Conservation (phyloP, 139 green algal genomes). For the Bryopsis sp. region DNA sequence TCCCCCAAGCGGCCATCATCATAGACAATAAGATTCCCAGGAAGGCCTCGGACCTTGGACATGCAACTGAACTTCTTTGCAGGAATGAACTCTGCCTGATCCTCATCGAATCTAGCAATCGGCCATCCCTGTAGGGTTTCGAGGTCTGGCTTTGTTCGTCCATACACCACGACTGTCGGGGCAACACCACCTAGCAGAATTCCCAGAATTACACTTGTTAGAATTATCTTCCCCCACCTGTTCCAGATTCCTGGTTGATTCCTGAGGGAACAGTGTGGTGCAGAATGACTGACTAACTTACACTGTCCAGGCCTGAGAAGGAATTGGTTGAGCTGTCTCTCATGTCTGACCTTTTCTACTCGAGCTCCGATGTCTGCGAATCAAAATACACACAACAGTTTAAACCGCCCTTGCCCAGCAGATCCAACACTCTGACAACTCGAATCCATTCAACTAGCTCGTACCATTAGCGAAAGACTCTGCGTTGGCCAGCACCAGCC, state of each 20-base stretch:
- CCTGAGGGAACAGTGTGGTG: not conserved
- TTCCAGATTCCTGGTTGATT: no score
- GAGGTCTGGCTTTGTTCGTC: not conserved
- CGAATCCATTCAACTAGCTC: no score
- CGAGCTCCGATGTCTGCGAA: no score
- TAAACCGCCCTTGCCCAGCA: no score
- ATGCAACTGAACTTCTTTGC: not conserved
- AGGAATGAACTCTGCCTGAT: not conserved
- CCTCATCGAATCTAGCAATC: constrained; percentile 1
- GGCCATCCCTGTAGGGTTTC: not conserved
- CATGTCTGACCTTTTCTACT: not conserved
- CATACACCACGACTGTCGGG: constrained; percentile 1
- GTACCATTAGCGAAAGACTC: no score
- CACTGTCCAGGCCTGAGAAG: not conserved
- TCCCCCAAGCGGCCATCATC: not conserved
- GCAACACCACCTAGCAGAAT: constrained; percentile 3
- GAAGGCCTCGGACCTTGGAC: not conserved
- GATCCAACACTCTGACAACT: no score
- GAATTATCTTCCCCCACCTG: no score
- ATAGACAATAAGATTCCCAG: constrained; percentile 2
- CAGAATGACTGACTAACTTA: not conserved
- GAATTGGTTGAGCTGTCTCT: not conserved
- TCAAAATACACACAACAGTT: no score
- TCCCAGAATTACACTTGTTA: no score
- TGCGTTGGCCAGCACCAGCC: no score